Evolutionary conservation across 108 stramenopile species (phyloP).

Genomic region (Skeletonema marinoi): DNA sequence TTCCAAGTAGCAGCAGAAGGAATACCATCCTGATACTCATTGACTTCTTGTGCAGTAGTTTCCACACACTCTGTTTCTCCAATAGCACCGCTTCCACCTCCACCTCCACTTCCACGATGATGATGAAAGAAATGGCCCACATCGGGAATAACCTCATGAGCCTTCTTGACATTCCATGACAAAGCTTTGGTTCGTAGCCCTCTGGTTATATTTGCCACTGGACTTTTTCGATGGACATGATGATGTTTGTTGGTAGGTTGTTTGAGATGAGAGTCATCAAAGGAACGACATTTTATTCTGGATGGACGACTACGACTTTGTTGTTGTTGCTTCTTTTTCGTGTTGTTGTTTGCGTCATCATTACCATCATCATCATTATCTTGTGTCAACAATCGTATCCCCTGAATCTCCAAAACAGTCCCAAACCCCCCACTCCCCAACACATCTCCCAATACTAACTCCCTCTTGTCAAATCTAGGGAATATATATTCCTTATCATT

Average conservation of each 20-base stretch:
- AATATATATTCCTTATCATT: conserved; percentile 10
- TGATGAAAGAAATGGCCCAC: conserved; percentile 7
- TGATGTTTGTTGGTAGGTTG: too few relatives aligned
- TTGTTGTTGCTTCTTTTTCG: neutral
- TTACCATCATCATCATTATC: neutral
- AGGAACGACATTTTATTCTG: neutral
- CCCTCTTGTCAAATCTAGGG: conserved; percentile 56
- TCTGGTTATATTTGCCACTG: neutral
- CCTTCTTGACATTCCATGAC: conserved; percentile 1
- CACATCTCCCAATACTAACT: conserved; percentile 66
- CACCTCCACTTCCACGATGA: neutral
- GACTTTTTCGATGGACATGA: neutral
- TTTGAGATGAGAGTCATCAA: neutral
- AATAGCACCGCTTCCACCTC: too few relatives aligned
- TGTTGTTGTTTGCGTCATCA: neutral
- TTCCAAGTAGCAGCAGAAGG: neutral
- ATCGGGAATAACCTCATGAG: neutral
- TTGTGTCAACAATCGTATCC: neutral
- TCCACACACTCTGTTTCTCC: too few relatives aligned
- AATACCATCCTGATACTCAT: too few relatives aligned
- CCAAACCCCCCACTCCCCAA: conserved; percentile 80
- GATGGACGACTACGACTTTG: neutral
- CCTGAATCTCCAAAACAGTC: conserved; percentile 73
- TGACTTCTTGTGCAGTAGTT: too few relatives aligned
- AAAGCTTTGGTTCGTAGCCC: neutral